These are phyloP conservation scores for Cynanchum wilfordii DNA, from an alignment of 257 asterid species.

Conservation along the genomic window DNA sequence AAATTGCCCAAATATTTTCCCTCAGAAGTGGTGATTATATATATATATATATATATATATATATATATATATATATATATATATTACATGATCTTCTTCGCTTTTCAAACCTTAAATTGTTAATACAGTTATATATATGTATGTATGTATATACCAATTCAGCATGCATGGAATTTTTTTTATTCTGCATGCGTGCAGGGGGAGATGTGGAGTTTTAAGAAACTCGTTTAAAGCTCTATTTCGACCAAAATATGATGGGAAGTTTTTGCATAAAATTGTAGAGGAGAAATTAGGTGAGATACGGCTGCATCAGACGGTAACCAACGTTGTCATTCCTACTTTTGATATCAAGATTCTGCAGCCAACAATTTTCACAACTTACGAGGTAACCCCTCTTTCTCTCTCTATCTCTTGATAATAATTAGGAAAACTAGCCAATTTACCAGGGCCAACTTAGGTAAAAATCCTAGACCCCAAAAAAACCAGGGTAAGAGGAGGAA, in stretches of 20 bases:
- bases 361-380: slow-evolving; percentile 43
- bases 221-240: slow-evolving; percentile 8
- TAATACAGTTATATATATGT: too few relatives aligned
- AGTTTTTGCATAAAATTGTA: slow-evolving; percentile 32
- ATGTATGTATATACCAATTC: too few relatives aligned
- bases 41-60: too few relatives aligned
- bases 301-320: slow-evolving; percentile 29
- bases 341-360: slow-evolving; percentile 46
- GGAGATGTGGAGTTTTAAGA: slow-evolving; percentile 18
- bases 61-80: too few relatives aligned
- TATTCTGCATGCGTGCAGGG: slow-evolving; percentile 19
- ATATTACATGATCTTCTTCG: background rate
- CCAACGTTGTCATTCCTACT: slow-evolving; percentile 50
- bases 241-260: slow-evolving; percentile 42
- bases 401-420: too few relatives aligned
- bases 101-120: background rate
- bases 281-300: slow-evolving; percentile 34
- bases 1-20: slow-evolving; percentile 62
- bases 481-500: too few relatives aligned
- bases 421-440: too few relatives aligned
- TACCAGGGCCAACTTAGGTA: too few relatives aligned
- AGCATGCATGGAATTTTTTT: too few relatives aligned
- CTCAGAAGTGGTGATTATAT: slow-evolving; percentile 33
- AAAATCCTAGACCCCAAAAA: too few relatives aligned
- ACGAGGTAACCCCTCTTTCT: slow-evolving; percentile 26